Evolutionary conservation across 345 rosid genomes (phyloP).

Genomic region (Linum usitatissimum): DNA sequence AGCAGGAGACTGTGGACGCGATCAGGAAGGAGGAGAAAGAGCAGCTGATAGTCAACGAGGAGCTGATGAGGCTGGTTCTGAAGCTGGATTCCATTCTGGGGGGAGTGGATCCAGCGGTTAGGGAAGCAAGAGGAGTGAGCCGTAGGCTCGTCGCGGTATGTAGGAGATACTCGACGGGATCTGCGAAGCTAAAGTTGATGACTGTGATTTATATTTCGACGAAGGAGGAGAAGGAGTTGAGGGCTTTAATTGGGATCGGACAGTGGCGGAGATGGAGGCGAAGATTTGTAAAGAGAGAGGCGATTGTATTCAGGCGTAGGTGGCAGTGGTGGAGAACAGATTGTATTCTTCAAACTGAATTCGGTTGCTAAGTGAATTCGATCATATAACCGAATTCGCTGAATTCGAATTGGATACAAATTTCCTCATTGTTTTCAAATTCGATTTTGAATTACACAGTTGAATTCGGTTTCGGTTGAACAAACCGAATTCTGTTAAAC

Average conservation of each 20-base stretch:
- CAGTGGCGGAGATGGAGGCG: constrained; percentile 50
- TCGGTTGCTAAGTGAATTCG: no score
- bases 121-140: constrained; percentile 85
- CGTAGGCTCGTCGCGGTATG: constrained; percentile 65
- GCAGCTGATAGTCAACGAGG: constrained; percentile 67
- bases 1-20: constrained; percentile 77
- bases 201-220: constrained; percentile 10
- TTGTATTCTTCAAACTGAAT: no score
- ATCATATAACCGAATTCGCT: no score
- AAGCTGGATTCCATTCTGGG: constrained; percentile 78
- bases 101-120: constrained; percentile 43
- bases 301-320: no score
- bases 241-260: constrained; percentile 36
- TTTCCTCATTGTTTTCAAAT: no score
- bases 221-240: constrained; percentile 2
- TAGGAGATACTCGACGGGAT: constrained; percentile 75
- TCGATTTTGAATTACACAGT: no score
- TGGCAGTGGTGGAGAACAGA: no score
- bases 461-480: no score
- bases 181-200: constrained; percentile 22
- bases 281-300: constrained; percentile 62
- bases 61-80: constrained; percentile 62
- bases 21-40: constrained; percentile 48
- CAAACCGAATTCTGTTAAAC: no score
- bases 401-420: no score